phyloP scores from a whole-genome alignment of 108 stramenopile genomes.

The Asterionellopsis glacialis region DNA sequence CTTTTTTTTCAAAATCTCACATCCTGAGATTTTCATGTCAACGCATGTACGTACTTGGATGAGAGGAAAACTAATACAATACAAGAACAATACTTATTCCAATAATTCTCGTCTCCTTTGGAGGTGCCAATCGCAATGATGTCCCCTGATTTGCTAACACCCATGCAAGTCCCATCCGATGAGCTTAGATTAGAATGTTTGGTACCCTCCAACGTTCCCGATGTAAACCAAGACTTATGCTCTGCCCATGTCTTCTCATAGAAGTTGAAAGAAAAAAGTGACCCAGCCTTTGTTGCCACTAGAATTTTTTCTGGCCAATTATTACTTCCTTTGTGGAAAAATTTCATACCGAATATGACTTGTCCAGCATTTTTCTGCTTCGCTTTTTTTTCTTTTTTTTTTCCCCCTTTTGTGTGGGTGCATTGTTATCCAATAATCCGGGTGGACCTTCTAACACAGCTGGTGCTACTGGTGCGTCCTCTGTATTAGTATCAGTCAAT shows the following conservation, averaged over 20 bases:
- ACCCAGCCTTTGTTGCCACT: conserved; percentile 52
- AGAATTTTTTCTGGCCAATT: conserved; percentile 17
- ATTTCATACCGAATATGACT: conserved; percentile 54
- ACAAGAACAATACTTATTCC: too few relatives aligned
- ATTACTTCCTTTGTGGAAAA: conserved; percentile 16
- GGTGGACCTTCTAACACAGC: too few relatives aligned
- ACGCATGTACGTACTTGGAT: too few relatives aligned
- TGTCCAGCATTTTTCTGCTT: conserved; percentile 34
- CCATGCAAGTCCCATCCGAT: conserved; percentile 49
- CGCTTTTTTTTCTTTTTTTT: conserved; percentile 28
- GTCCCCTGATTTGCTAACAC: conserved; percentile 16
- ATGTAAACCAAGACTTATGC: conserved; percentile 38
- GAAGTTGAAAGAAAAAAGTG: conserved; percentile 36
- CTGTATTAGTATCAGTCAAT: too few relatives aligned
- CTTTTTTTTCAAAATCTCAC: too few relatives aligned
- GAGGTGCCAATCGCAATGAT: conserved; percentile 53
- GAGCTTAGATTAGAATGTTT: conserved; percentile 22
- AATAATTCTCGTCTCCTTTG: conserved; percentile 47
- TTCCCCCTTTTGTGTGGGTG: conserved; percentile 6
- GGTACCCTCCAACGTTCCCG: conserved; percentile 8
- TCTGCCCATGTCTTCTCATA: conserved; percentile 22
- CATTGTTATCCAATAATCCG: too few relatives aligned
- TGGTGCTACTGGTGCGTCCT: too few relatives aligned
- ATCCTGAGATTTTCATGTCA: too few relatives aligned
- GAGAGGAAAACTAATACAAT: too few relatives aligned